Evolutionary conservation across 306 rosid genomes (phyloP).

Genomic region (Inga laurina): DNA sequence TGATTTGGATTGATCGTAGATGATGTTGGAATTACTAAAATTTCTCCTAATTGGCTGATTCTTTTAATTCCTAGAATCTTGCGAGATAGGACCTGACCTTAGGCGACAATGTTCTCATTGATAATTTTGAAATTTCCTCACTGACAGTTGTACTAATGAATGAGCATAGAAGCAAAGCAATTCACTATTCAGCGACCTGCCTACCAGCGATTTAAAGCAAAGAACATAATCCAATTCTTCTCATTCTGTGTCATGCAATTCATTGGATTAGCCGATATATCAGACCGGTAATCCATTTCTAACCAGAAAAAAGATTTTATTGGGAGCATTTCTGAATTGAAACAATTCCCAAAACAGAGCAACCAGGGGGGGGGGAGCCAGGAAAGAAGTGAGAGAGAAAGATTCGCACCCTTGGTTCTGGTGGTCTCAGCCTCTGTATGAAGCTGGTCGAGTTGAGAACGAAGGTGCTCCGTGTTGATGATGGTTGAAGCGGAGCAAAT

Average conservation of each 20-base stretch:
- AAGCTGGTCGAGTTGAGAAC: slow-evolving; percentile 74
- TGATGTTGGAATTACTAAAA: background rate
- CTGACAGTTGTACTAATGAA: background rate
- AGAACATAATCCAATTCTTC: background rate
- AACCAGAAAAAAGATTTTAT: background rate
- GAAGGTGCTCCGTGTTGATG: slow-evolving; percentile 59
- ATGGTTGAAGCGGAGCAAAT: slow-evolving; percentile 46
- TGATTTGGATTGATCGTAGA: background rate
- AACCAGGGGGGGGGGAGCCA: background rate
- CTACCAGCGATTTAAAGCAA: background rate
- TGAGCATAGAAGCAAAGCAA: no score
- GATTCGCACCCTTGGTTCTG: slow-evolving; percentile 61
- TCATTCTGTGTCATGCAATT: background rate
- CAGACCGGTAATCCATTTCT: background rate
- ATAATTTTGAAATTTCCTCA: background rate
- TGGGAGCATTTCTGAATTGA: background rate
- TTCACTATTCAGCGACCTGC: no score
- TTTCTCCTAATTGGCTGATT: no score
- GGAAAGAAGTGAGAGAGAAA: background rate
- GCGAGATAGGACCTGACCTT: no score
- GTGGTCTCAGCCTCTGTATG: slow-evolving; percentile 71
- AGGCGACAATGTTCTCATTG: background rate
- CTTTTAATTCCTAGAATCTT: no score
- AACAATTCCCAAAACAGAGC: background rate
- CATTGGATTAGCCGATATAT: background rate